Percentiles rank a stretch among this genome's conserved stretches.
Conservation (phyloP, 805 yeast genomes). For the Saturnispora serradocipensis region DNA sequence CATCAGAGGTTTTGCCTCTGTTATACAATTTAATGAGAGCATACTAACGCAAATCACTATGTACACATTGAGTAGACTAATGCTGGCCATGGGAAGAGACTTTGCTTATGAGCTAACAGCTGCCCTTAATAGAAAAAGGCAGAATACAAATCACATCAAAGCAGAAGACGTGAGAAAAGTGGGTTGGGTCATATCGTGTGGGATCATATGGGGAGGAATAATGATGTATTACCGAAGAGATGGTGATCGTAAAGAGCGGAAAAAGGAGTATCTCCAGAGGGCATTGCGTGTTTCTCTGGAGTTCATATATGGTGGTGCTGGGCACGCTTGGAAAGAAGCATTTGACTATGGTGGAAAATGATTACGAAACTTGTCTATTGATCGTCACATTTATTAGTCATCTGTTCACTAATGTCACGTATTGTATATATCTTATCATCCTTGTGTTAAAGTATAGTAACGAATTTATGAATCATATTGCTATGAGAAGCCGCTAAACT, state of each 20-base stretch:
- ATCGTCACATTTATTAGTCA: too few relatives aligned
- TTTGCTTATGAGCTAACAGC: slow-evolving; percentile 24
- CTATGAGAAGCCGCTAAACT: not conserved
- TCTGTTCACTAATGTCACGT: not conserved
- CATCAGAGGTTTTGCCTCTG: not conserved
- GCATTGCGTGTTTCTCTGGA: slow-evolving; percentile 62
- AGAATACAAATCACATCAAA: not conserved
- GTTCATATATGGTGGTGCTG: slow-evolving; percentile 57
- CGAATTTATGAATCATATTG: not conserved
- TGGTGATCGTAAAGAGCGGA: slow-evolving; percentile 29
- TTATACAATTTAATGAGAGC: slow-evolving; percentile 16
- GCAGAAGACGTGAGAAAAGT: slow-evolving; percentile 20
- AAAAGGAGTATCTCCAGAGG: slow-evolving; percentile 40
- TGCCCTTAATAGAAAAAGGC: not conserved
- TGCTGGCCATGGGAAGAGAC: slow-evolving; percentile 51
- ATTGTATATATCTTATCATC: not conserved
- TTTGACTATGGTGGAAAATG: slow-evolving; percentile 19
- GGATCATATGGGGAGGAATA: slow-evolving; percentile 62
- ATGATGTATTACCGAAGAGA: slow-evolving; percentile 62
- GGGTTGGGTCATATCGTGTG: slow-evolving; percentile 54
- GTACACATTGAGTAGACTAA: slow-evolving; percentile 61
- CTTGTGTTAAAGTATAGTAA: not conserved
- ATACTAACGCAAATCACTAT: slow-evolving; percentile 69
- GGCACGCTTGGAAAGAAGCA: slow-evolving; percentile 26
- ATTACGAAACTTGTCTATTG: not conserved